These are phyloP conservation scores for Endocalyx cinctus DNA, from an alignment of 2,329 filamentous ascomycete species.

Conservation along the genomic window DNA sequence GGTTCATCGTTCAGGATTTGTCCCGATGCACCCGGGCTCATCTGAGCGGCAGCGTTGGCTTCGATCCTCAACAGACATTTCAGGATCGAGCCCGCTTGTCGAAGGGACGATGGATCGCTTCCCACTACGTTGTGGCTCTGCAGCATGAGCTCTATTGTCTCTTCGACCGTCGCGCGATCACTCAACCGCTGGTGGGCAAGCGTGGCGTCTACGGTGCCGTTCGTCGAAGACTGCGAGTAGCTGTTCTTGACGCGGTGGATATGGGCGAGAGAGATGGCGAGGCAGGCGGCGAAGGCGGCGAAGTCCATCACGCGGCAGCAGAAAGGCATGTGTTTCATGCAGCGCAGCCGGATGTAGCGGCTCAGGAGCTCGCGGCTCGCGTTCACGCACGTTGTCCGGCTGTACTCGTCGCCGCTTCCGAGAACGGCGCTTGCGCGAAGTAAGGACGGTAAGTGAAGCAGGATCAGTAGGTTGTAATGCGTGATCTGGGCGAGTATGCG, in stretches of 20 bases:
- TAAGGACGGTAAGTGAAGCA: slow-evolving; percentile 41
- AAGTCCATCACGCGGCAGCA: slow-evolving; percentile 31
- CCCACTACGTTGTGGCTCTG: not conserved
- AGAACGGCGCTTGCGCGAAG: slow-evolving; percentile 16
- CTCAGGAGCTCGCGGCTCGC: slow-evolving; percentile 31
- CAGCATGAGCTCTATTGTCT: not conserved
- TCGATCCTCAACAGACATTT: slow-evolving; percentile 28
- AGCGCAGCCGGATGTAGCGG: slow-evolving; percentile 28
- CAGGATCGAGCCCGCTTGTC: slow-evolving; percentile 25
- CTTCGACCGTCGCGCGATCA: slow-evolving; percentile 16
- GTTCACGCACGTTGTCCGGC: slow-evolving; percentile 29
- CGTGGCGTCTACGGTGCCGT: too few species aligned
- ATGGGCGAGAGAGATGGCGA: slow-evolving; percentile 33
- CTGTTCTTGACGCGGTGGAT: slow-evolving; percentile 15
- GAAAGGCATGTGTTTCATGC: slow-evolving; percentile 21
- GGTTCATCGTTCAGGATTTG: too few species aligned
- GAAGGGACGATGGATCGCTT: slow-evolving; percentile 25
- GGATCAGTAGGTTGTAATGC: slow-evolving; percentile 36
- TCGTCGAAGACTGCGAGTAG: not conserved
- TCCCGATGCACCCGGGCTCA: too few species aligned
- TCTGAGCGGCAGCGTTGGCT: slow-evolving; percentile 21
- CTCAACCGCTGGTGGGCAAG: slow-evolving; percentile 1
- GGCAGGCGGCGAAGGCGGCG: slow-evolving; percentile 30
- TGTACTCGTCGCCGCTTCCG: slow-evolving; percentile 24
- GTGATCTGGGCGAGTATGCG: slow-evolving; percentile 33